Conservation (phyloP, 179 eudicot species). For the Pouteria campechiana region DNA sequence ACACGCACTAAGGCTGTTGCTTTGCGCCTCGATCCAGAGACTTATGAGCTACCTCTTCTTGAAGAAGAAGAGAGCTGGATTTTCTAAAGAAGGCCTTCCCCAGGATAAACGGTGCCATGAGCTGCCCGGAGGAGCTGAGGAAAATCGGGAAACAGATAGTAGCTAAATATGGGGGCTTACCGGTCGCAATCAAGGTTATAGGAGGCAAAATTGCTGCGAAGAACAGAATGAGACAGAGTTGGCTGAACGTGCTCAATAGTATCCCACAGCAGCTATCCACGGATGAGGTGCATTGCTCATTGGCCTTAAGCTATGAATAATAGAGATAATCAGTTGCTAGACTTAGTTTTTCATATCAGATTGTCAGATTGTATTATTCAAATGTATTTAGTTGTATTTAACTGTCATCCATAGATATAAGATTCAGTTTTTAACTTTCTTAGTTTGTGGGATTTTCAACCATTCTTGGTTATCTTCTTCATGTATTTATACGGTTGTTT, state of each 20-base stretch:
- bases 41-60: neutral
- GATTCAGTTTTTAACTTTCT: no score
- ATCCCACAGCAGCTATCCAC: no score
- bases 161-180: slow-evolving; percentile 16
- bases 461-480: no score
- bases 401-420: no score
- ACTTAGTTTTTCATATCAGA: no score
- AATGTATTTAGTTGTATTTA: no score
- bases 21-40: neutral
- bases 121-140: neutral
- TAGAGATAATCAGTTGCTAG: no score
- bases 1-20: neutral
- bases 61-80: slow-evolving; percentile 10
- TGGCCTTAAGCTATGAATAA: no score
- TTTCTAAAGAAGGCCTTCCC: neutral
- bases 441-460: no score
- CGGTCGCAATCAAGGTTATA: slow-evolving; percentile 15
- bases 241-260: slow-evolving; percentile 9
- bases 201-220: slow-evolving; percentile 12
- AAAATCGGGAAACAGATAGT: slow-evolving; percentile 7
- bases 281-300: no score
- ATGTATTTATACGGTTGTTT: no score
- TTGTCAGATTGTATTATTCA: no score
- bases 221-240: slow-evolving; percentile 6
- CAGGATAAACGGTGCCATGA: neutral